phyloP scores from a whole-genome alignment of 2,329 filamentous ascomycete genomes.

The Colletotrichum magnum region DNA sequence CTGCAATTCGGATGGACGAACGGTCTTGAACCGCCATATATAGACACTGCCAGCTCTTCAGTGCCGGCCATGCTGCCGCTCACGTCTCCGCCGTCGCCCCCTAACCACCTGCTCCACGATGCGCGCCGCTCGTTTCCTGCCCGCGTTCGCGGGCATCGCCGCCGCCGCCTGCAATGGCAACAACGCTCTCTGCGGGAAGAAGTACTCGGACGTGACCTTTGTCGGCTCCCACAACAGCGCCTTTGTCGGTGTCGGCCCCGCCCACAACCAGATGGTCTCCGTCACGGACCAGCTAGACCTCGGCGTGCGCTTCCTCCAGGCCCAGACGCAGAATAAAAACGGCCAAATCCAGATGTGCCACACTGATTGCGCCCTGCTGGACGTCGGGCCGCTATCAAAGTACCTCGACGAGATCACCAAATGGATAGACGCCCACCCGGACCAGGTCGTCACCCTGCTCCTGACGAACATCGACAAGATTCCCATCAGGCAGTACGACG shows the following conservation, averaged over 20 bases:
- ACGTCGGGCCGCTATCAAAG: slow-evolving; percentile 68
- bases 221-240: slow-evolving; percentile 76
- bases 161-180: slow-evolving; percentile 69
- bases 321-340: slow-evolving; percentile 71
- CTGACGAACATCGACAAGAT: slow-evolving; percentile 75
- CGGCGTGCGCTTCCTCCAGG: slow-evolving; percentile 75
- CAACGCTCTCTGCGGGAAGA: slow-evolving; percentile 66
- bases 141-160: slow-evolving; percentile 40
- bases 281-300: slow-evolving; percentile 71
- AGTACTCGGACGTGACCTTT: slow-evolving; percentile 73
- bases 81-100: neutral
- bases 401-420: slow-evolving; percentile 71
- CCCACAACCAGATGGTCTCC: slow-evolving; percentile 73
- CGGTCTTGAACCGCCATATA: slow-evolving; percentile 14
- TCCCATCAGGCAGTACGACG: slow-evolving; percentile 67
- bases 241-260: slow-evolving; percentile 69
- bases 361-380: slow-evolving; percentile 71
- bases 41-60: neutral
- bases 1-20: neutral
- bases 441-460: slow-evolving; percentile 75
- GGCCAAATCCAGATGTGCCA: slow-evolving; percentile 74
- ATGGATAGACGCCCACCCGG: slow-evolving; percentile 71
- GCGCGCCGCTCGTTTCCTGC: slow-evolving; percentile 32
- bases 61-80: neutral
- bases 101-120: neutral